Base-by-base conservation (phyloP, 1,139 yeast genomes). In the Geotrichum candidum region DNA sequence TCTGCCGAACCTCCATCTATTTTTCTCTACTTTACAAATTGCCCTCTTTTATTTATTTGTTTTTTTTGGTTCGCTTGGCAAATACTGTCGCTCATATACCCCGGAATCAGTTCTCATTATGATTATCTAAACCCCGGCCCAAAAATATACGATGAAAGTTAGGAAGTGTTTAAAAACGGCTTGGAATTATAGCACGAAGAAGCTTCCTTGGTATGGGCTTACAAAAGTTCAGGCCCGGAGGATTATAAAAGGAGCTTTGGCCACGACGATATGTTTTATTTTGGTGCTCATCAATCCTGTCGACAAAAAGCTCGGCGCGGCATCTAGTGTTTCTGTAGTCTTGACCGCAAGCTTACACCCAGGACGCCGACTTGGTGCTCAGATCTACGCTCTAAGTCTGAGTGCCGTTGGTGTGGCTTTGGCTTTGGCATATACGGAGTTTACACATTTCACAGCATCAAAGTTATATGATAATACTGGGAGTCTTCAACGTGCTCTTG, bases 261-360 rank as follows among this genome's bases (percentile, higher is more conserved):
- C 77, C 59, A 72, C 79, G 3, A 76, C 81, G 0, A 69, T 78
- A 2, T 77, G 81, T 18, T 73, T 78, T 51, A 73, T 76, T 2
- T 70, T 79, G 48, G 75, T 79, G 56, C 64, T 78, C 38, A 74
- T 77, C 7, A 77, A 78, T 0, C 70, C 70, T 9, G 74, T 77
- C 0, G 65, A 77, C 35, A 64, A 59, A 5, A 70, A 66, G 15
- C 60, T 80, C n/a, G 83, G 83, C 2, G 65, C 68, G 1, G 76
- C 78, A 53, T 77, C 80, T 1, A 78, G 79, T 18, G 74, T 81
- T 74, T 68, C 79, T 33, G 79, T 81, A 0, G 66, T 81, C 53
- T 74, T 79, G 2, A 75, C 82, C 1, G 82, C 80, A 18, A 78
- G 78, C 66, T 77, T 78, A 41, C 82, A 80, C 66, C 83, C 83